Conservation (phyloP, 257 asterid species). For the Primulina huaijiensis region DNA sequence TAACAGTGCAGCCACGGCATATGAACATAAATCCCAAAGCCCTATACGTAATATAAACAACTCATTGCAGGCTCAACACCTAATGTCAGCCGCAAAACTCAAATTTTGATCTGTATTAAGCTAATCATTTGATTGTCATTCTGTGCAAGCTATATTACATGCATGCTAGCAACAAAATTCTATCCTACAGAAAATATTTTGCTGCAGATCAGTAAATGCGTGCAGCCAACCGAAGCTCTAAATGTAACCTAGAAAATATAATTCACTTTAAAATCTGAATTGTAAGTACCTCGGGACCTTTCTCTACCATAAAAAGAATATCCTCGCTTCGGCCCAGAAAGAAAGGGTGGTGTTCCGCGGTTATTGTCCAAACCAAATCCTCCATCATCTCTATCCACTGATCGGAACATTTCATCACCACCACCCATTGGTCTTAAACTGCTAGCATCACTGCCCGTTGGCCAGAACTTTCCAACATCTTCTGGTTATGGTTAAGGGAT, state of each 20-base stretch:
- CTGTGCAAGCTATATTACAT: background rate
- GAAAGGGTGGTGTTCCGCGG: conserved; percentile 40
- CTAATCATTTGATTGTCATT: background rate
- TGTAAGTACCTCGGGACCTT: conserved; percentile 60
- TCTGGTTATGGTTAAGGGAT: too few relatives aligned
- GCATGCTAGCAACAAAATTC: background rate
- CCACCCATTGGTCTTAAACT: conserved; percentile 31
- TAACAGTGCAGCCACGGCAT: background rate
- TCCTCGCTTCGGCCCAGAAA: conserved; percentile 76
- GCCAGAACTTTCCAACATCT: conserved; percentile 23
- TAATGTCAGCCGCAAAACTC: conserved; percentile 6
- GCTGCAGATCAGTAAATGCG: background rate
- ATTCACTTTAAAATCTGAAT: conserved; percentile 2
- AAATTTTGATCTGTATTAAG: background rate
- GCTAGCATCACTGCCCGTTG: conserved; percentile 13
- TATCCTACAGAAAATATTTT: too few relatives aligned
- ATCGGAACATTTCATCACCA: conserved; percentile 18
- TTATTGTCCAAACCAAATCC: conserved; percentile 42
- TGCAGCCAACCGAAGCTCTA: background rate
- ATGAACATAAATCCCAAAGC: background rate
- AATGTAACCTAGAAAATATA: background rate
- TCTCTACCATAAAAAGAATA: conserved; percentile 49
- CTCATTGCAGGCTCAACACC: background rate
- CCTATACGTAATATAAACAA: background rate
- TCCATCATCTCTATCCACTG: conserved; percentile 30